Base-by-base conservation (phyloP, 371 early-diverging fungal genomes). In the Haplosporangium sp. region DNA sequence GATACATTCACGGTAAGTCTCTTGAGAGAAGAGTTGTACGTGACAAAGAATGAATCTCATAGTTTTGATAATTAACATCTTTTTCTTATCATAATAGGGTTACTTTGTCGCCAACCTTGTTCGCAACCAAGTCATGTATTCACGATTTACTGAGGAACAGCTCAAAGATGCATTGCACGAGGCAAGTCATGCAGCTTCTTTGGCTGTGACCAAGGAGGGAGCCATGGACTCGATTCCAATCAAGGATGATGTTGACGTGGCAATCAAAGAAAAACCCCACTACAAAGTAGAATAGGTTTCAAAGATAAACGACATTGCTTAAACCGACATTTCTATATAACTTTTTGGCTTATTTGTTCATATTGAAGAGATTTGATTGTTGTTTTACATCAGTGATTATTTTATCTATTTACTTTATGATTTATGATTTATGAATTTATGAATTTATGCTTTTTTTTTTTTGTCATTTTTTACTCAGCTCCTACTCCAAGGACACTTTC, bases 1-100 rank as follows among this genome's bases (percentile, higher is more conserved):
- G 96, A 96, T 71, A 93, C 94, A 15, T 96, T 95, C 89, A 89
- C 94, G 13, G 96, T 85, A 85, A 83, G 82, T 71, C 10, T 35
- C 17, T 44, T 11, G 44, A 9, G 5, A 44, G 44, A n/a, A n/a
- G n/a, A n/a, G n/a, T n/a, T n/a, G n/a, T n/a, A 44, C 13, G 3
- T 9, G 44, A 44, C 13, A 27, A 27, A 27, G 44, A 27, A 44
- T 44, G 44, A 44, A 13, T 10, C 13, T 44, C 44, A 44, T 44
- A 44, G 8, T 48, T 5, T 48, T 11, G 11, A 15, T 15, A 5
- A 17, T 15, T 15, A 5, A 48, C 10, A 17, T 48, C 17, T 10
- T 0, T 47, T 13, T 48, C 48, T 48, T 17, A 17, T 27, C 27
- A 17, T 27, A 82, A 15, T 61, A 74, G 74, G 97, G 96, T 1